These are phyloP conservation scores for Podila epigama DNA, from an alignment of 192 early-diverging fungal genomes.

Conservation along the genomic window DNA sequence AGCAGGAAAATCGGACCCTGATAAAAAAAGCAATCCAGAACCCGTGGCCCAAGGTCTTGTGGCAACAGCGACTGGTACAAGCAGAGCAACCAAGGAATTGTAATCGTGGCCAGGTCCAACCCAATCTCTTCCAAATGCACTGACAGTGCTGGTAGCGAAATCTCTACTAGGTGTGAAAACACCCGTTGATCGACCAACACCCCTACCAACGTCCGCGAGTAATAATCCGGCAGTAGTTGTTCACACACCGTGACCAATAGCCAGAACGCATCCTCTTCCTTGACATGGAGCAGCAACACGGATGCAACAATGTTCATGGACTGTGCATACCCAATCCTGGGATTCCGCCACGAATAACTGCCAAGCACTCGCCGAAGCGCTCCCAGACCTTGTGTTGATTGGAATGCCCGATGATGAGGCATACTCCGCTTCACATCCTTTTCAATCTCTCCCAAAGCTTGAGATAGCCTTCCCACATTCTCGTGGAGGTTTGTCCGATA, in stretches of 20 bases:
- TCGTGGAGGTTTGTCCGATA: constrained; percentile 21
- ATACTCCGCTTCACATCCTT: constrained; percentile 44
- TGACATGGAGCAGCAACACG: constrained; percentile 26
- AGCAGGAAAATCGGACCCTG: constrained; percentile 28
- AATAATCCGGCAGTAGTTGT: constrained; percentile 40
- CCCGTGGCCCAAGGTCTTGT: constrained; percentile 2
- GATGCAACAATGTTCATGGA: constrained; percentile 49
- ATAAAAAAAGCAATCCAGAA: constrained; percentile 39
- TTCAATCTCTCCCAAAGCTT: constrained; percentile 27
- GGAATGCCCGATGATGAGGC: constrained; percentile 41
- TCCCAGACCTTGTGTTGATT: constrained; percentile 23
- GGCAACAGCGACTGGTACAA: constrained; percentile 28
- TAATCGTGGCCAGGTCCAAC: constrained; percentile 37
- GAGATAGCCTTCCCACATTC: background rate
- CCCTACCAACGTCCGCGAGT: constrained; percentile 25
- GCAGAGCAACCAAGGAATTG: constrained; percentile 42
- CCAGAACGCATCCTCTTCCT: constrained; percentile 48
- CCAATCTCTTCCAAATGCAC: constrained; percentile 25
- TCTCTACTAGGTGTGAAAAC: constrained; percentile 26
- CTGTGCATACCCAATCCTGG: constrained; percentile 37
- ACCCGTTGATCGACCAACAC: constrained; percentile 35
- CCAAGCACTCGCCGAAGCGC: constrained; percentile 27
- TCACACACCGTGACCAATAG: constrained; percentile 32
- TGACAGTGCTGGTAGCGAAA: constrained; percentile 16
- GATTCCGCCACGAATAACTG: constrained; percentile 30